Evolutionary conservation across 2,329 filamentous ascomycete species (phyloP).

Genomic region (Apiospora kogelbergensis): DNA sequence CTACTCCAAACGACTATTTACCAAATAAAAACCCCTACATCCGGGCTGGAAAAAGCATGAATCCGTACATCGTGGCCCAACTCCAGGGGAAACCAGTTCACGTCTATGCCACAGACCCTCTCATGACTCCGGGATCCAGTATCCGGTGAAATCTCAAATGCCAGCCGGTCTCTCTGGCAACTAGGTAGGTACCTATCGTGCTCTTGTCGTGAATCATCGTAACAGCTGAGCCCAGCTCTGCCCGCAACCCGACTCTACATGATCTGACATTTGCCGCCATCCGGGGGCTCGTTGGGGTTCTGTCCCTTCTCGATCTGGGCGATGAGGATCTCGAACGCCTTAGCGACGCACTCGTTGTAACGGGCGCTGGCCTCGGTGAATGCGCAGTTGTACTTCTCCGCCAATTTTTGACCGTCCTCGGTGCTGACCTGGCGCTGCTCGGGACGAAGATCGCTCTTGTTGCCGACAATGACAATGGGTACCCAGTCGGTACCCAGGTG

Average conservation of each 20-base stretch:
- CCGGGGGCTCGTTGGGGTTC: conserved; percentile 81
- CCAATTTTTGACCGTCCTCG: conserved; percentile 82
- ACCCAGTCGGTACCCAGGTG: conserved; percentile 91
- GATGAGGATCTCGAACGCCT: conserved; percentile 92
- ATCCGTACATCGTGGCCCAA: neutral
- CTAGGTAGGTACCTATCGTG: neutral
- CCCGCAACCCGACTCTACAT: conserved; percentile 61
- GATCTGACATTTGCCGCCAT: conserved; percentile 75
- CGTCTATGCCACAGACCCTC: conserved; percentile 2
- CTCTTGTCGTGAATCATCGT: neutral
- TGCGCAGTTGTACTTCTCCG: conserved; percentile 84
- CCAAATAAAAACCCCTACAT: neutral
- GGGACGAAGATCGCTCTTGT: conserved; percentile 91
- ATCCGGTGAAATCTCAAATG: conserved; percentile 1
- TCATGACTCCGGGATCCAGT: neutral
- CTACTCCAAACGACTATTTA: conserved; percentile 2
- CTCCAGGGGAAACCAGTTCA: neutral
- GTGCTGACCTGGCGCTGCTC: conserved; percentile 89
- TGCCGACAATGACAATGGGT: conserved; percentile 91
- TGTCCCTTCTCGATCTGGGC: conserved; percentile 92
- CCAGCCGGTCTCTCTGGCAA: neutral
- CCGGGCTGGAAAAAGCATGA: neutral
- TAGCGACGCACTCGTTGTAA: conserved; percentile 90
- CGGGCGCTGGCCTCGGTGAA: conserved; percentile 94
- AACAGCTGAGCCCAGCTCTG: neutral